Evolutionary conservation across 495 filamentous ascomycete species (phyloP).

Genomic region (Margaritispora aquatica): DNA sequence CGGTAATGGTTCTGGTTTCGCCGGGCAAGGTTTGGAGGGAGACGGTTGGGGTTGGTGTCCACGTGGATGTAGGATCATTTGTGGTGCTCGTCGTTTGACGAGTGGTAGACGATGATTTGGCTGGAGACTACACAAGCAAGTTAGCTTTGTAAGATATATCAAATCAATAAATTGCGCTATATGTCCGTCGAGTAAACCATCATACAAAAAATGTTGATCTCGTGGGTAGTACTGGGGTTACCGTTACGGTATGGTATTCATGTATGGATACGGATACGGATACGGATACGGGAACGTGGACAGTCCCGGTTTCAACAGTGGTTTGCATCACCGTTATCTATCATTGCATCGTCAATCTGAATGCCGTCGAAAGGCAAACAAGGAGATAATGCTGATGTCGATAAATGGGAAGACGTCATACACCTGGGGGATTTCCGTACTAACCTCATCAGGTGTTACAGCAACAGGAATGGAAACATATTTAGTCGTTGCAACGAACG

Average conservation of each 20-base stretch:
- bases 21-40: slow-evolving; percentile 43
- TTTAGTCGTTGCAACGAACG: no score
- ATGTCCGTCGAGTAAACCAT: slow-evolving; percentile 7
- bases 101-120: slow-evolving; percentile 14
- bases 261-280: slow-evolving; percentile 12
- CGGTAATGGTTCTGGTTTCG: slow-evolving; percentile 43
- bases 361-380: slow-evolving; percentile 13
- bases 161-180: not conserved
- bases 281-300: no score
- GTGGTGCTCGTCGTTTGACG: slow-evolving; percentile 6
- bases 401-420: no score
- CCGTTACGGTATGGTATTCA: slow-evolving; percentile 16
- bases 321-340: slow-evolving; percentile 5
- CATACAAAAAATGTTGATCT: slow-evolving; percentile 19
- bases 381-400: no score
- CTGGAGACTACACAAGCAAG: slow-evolving; percentile 1
- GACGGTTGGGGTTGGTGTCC: slow-evolving; percentile 37
- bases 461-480: no score
- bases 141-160: not conserved
- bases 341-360: slow-evolving; percentile 23
- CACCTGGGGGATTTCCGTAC: no score
- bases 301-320: no score
- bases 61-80: slow-evolving; percentile 17
- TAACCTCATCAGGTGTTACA: no score
- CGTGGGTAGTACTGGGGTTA: slow-evolving; percentile 3